Percentiles rank a stretch among this genome's conserved stretches.
These are phyloP conservation scores for Diaporthe ilicicola DNA, from an alignment of 2,329 filamentous ascomycete species.

Conservation along the genomic window DNA sequence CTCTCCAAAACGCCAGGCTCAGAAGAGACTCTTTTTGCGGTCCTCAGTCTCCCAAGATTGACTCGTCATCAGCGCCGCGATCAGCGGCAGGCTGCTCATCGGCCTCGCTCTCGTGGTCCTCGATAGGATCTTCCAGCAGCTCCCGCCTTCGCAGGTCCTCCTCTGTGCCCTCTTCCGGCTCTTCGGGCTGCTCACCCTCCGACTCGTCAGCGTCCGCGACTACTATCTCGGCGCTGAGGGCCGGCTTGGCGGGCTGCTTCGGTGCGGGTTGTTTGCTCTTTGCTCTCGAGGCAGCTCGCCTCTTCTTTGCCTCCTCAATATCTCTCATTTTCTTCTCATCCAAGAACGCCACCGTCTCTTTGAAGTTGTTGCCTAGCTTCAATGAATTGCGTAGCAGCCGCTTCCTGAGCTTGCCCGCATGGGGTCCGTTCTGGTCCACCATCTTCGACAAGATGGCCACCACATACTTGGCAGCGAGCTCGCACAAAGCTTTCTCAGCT, in stretches of 20 bases:
- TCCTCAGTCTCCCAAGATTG: conserved; percentile 54
- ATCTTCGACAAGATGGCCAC: conserved; percentile 79
- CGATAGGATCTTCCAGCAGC: conserved; percentile 57
- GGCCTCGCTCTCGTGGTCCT: conserved; percentile 46
- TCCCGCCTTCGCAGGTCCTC: conserved; percentile 66
- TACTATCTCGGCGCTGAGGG: conserved; percentile 55
- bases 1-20: conserved; percentile 33
- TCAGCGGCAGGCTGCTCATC: conserved; percentile 46
- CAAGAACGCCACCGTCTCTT: conserved; percentile 82
- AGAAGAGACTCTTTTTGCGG: conserved; percentile 10
- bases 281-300: conserved; percentile 44
- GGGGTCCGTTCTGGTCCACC: conserved; percentile 70
- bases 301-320: conserved; percentile 48
- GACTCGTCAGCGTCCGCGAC: conserved; percentile 52
- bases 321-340: conserved; percentile 72
- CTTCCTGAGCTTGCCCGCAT: conserved; percentile 71
- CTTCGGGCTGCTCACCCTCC: conserved; percentile 53
- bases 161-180: conserved; percentile 65
- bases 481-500: conserved; percentile 86
- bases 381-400: conserved; percentile 81
- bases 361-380: conserved; percentile 86
- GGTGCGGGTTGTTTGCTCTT: conserved; percentile 48
- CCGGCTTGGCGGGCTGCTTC: conserved; percentile 42
- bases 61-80: conserved; percentile 53
- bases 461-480: conserved; percentile 85